These are phyloP conservation scores for Stramenopiles sp. DNA, from an alignment of 352 stramenopile genomes.

Conservation along the genomic window DNA sequence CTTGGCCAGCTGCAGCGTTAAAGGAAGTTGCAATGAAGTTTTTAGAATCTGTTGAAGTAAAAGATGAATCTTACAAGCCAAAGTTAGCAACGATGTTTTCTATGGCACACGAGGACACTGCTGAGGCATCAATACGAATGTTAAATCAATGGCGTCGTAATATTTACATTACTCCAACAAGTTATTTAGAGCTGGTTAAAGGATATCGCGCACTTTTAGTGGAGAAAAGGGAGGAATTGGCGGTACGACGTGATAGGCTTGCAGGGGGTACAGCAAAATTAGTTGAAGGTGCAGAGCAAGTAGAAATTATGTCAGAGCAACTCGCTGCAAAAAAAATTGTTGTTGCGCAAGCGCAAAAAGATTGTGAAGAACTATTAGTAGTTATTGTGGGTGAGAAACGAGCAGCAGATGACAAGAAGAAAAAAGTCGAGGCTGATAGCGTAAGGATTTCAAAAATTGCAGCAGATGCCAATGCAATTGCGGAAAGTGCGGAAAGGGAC, in stretches of 20 bases:
- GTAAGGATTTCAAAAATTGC: constrained; percentile 16
- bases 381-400: constrained; percentile 36
- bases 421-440: constrained; percentile 47
- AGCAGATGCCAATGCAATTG: constrained; percentile 54
- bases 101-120: neutral
- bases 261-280: constrained; percentile 76
- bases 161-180: constrained; percentile 86
- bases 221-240: constrained; percentile 66
- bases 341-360: constrained; percentile 64
- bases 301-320: constrained; percentile 76
- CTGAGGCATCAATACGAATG: neutral
- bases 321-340: constrained; percentile 71
- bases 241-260: constrained; percentile 65
- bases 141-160: constrained; percentile 32
- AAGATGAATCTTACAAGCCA: neutral
- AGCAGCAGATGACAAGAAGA: constrained; percentile 56
- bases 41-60: neutral
- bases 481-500: constrained; percentile 66
- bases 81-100: neutral
- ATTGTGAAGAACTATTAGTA: constrained; percentile 54
- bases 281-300: constrained; percentile 70
- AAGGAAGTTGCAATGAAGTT: constrained; percentile 47
- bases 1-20: constrained; percentile 53
- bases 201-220: constrained; percentile 77
- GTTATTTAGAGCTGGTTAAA: constrained; percentile 79